These are phyloP conservation scores for Solanum tarijense DNA, from an alignment of 257 asterid genomes.

Conservation along the genomic window DNA sequence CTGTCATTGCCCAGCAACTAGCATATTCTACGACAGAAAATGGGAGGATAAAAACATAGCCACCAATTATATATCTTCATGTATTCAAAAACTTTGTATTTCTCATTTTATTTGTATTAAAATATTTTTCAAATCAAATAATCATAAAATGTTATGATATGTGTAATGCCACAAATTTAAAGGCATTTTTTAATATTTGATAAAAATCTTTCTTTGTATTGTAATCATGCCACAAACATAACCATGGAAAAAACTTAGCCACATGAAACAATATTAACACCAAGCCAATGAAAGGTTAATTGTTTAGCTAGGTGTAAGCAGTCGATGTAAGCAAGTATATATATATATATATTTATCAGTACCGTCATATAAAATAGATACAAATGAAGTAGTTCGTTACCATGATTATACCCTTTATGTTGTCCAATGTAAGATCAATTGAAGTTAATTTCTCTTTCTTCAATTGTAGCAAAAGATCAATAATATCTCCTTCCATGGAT, in stretches of 20 bases:
- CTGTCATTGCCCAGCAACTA: neutral
- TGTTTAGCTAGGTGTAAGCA: neutral
- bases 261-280: too few relatives aligned
- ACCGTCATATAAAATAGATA: neutral
- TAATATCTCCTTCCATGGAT: slow-evolving; percentile 2
- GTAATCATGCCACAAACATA: neutral
- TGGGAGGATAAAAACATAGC: neutral
- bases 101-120: neutral
- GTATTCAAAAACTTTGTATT: too few relatives aligned
- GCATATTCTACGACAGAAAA: neutral
- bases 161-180: neutral
- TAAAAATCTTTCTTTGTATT: neutral
- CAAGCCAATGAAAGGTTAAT: too few relatives aligned
- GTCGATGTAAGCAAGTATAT: too few relatives aligned
- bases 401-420: neutral
- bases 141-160: too few relatives aligned
- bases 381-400: neutral
- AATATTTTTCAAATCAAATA: neutral
- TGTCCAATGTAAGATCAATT: neutral
- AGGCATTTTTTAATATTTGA: neutral
- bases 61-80: too few relatives aligned
- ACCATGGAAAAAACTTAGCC: too few relatives aligned
- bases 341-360: neutral
- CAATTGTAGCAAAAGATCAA: slow-evolving; percentile 9
- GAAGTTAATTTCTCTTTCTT: neutral